Evolutionary conservation across 2,329 filamentous ascomycete species (phyloP), one percentile per base, ranked within the genome.

Genomic region (Pseudocercospora pini-densiflorae): DNA sequence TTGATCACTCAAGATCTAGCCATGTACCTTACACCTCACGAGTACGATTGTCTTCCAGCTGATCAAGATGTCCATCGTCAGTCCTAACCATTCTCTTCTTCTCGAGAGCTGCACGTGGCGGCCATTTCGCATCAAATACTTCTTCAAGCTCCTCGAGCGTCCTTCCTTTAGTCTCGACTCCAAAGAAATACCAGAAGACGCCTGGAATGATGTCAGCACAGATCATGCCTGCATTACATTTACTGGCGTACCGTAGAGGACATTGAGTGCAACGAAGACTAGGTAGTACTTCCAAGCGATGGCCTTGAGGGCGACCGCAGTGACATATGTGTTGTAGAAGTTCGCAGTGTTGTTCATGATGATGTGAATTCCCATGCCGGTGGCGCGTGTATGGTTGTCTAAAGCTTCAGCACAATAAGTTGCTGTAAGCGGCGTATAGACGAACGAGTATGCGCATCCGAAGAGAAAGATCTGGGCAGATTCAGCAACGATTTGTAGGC

Each of bases 181-280:
- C 73, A 61, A 75, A 69, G 62, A 73, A 71, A 66, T 82, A 83
- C 62, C 62, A 63, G 14, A 63, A 27, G 23, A 62, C 16, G n/a
- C 47, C 63, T 65, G 29, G 27, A 14, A 1, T 23, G 9, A 23
- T 5, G 19, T 59, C 21, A 59, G 57, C 45, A 24, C 24, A 10
- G 1, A 49, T 10, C 10, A 21, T 19, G 19, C n/a, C 2, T 36
- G 21, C 45, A 47, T 47, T 10, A 2, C 14, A 1, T 4, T 14
- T 10, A 10, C 19, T 16, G 10, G n/a, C 10, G 21, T 59, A 63
- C 62, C 54, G 23, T 63, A 63, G 21, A 58, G 16, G 12, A 63
- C 3, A 21, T 63, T 63, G 16, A 63, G 29, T n/a, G 36, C 40
- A 23, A 63, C 62, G 43, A 63, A 63, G 27, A 63, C 62, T 23